Percentiles rank a stretch among this genome's conserved stretches.
Evolutionary conservation across 192 early-diverging fungal genomes (phyloP).

Genomic region (Linnemannia hyalina): DNA sequence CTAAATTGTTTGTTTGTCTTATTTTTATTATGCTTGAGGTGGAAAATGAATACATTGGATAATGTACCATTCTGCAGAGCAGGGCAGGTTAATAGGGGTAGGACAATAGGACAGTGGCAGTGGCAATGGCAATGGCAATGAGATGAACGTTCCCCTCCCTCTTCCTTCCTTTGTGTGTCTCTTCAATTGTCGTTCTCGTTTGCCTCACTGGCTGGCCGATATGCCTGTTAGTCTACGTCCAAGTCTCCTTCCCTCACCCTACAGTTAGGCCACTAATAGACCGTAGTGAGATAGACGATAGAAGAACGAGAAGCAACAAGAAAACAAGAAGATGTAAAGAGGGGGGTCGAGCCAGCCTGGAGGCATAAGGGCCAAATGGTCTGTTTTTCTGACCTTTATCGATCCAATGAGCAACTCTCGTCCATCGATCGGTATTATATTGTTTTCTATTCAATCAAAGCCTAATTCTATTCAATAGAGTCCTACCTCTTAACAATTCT

Average conservation of each 20-base stretch:
- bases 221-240: too few relatives aligned
- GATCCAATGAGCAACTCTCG: not conserved
- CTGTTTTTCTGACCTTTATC: not conserved
- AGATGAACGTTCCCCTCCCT: too few relatives aligned
- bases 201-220: too few relatives aligned
- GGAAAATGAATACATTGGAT: not conserved
- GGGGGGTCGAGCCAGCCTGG: not conserved
- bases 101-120: too few relatives aligned
- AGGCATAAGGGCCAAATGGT: slow-evolving; percentile 4
- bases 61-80: not conserved
- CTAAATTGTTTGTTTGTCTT: not conserved
- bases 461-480: too few relatives aligned
- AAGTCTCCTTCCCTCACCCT: too few relatives aligned
- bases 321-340: not conserved
- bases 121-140: too few relatives aligned
- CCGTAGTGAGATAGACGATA: not conserved
- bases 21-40: not conserved
- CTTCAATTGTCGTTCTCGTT: too few relatives aligned
- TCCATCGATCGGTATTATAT: not conserved
- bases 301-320: not conserved
- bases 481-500: too few relatives aligned
- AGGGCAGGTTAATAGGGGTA: not conserved
- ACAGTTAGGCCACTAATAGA: too few relatives aligned
- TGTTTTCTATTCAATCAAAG: not conserved
- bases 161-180: too few relatives aligned